phyloP scores from a whole-genome alignment of 352 stramenopile species.

The Pythium sukuiense region DNA sequence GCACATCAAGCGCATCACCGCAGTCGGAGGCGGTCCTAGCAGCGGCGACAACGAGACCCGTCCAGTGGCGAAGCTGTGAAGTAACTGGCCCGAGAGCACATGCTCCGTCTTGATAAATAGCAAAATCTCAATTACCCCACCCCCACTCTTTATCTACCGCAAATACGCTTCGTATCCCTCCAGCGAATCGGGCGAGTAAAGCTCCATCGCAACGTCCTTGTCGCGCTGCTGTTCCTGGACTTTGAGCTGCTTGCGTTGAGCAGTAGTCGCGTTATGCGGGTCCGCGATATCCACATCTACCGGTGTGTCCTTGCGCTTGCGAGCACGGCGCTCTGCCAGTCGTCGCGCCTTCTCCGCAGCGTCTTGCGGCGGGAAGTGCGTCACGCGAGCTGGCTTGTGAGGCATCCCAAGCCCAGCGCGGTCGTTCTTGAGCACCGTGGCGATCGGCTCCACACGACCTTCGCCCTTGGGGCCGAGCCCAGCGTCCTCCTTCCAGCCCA shows the following conservation, averaged over 20 bases:
- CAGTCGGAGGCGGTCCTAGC: neutral
- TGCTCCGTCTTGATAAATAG: slow-evolving; percentile 12
- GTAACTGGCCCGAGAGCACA: neutral
- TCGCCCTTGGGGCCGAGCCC: slow-evolving; percentile 37
- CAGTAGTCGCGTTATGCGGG: slow-evolving; percentile 22
- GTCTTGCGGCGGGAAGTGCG: slow-evolving; percentile 41
- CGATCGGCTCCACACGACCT: slow-evolving; percentile 48
- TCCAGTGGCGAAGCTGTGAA: slow-evolving; percentile 12
- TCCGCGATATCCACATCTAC: slow-evolving; percentile 6
- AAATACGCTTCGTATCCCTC: slow-evolving; percentile 67
- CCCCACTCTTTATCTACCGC: slow-evolving; percentile 18
- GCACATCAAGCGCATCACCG: slow-evolving; percentile 44
- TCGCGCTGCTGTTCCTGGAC: slow-evolving; percentile 42
- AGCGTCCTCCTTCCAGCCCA: slow-evolving; percentile 53
- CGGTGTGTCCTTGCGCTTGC: slow-evolving; percentile 47
- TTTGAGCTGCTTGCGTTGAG: slow-evolving; percentile 42
- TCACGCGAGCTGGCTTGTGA: slow-evolving; percentile 31
- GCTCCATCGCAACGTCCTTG: slow-evolving; percentile 40
- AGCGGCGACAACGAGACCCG: neutral
- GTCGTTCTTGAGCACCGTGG: slow-evolving; percentile 57
- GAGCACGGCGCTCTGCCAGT: slow-evolving; percentile 40
- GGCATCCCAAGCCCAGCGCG: slow-evolving; percentile 39
- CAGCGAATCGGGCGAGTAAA: slow-evolving; percentile 41
- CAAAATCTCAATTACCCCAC: neutral
- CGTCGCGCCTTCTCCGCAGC: slow-evolving; percentile 35